Conservation (phyloP, 192 early-diverging fungal genomes). For the Glomus cerebriforme region DNA sequence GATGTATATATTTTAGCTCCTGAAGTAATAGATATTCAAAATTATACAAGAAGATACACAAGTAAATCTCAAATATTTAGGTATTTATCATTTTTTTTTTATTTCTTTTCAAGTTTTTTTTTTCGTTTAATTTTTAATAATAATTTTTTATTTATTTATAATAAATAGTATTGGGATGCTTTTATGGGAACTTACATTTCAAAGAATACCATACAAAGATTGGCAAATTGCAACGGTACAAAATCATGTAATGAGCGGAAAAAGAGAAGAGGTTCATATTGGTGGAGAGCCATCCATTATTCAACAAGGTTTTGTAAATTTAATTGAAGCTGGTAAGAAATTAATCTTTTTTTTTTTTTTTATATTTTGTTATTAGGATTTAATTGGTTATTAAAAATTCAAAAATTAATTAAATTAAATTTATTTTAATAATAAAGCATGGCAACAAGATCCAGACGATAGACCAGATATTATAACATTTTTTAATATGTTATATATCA, state of each 20-base stretch:
- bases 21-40: not conserved
- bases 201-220: slow-evolving; percentile 21
- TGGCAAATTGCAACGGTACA: not conserved
- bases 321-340: not conserved
- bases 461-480: not conserved
- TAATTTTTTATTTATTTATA: not conserved
- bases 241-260: slow-evolving; percentile 12
- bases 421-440: not conserved
- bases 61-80: not conserved
- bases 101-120: not conserved
- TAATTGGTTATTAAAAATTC: no score
- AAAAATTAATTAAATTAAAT: no score
- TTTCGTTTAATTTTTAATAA: not conserved
- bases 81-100: not conserved
- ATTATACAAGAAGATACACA: not conserved
- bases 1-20: not conserved
- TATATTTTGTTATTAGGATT: no score
- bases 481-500: not conserved
- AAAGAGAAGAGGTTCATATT: not conserved
- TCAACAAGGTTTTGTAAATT: not conserved
- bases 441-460: not conserved
- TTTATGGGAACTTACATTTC: slow-evolving; percentile 10
- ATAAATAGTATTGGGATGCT: slow-evolving; percentile 15
- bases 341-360: no score
- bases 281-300: not conserved